These are phyloP conservation scores for Crithidia thermophila DNA, from an alignment of 208 protist genomes.

Conservation along the genomic window DNA sequence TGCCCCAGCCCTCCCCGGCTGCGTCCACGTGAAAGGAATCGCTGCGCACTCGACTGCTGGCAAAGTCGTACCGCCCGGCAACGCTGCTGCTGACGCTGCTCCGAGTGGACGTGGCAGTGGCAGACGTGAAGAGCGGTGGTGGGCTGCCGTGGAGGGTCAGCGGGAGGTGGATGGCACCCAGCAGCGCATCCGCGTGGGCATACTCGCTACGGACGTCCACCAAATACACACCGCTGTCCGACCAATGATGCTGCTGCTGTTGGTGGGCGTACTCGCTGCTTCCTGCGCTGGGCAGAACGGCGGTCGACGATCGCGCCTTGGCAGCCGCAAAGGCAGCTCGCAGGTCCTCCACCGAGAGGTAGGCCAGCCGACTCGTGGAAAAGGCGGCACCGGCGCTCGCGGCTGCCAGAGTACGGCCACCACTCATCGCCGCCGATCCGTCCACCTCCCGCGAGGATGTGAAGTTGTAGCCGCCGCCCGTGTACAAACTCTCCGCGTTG, in stretches of 20 bases:
- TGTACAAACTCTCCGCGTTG: no score
- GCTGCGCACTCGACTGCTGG: no score
- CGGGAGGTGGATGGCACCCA: conserved; percentile 58
- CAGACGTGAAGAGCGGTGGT: no score
- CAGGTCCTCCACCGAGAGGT: conserved; percentile 22
- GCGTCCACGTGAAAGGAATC: neutral
- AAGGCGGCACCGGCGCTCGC: neutral
- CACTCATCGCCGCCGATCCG: no score
- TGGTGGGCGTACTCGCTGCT: neutral
- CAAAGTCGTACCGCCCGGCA: neutral
- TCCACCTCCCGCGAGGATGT: no score
- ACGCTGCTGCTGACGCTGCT: neutral
- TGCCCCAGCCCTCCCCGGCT: conserved; percentile 24
- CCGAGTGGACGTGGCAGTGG: neutral
- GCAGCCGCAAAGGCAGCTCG: conserved; percentile 7
- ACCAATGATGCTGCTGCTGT: conserved; percentile 24
- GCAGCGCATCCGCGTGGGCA: conserved; percentile 26
- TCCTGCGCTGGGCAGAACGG: no score
- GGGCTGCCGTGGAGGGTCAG: conserved; percentile 2
- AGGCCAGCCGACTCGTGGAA: conserved; percentile 3
- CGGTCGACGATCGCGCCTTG: neutral
- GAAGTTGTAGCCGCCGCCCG: no score
- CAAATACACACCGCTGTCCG: conserved; percentile 50
- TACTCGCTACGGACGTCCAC: conserved; percentile 45
- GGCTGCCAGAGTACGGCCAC: no score